Evolutionary conservation across 2,329 filamentous ascomycete species (phyloP), one percentile per base, ranked within the genome.

Genomic region (Curvularia lunata): DNA sequence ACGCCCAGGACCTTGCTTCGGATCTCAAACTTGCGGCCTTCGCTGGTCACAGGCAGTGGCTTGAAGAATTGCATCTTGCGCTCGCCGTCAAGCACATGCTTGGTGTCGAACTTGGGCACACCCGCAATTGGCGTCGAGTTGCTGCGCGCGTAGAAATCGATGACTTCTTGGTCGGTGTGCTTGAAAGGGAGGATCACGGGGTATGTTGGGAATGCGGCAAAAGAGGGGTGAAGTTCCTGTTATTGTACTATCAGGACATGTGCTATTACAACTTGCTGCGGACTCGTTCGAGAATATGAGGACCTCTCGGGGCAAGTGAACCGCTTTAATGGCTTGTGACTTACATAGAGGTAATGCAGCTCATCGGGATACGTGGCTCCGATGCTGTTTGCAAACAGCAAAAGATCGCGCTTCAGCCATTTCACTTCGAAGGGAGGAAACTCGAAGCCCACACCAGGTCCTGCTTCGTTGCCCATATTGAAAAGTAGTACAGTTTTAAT

Each of bases 331-430:
- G 9, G 16, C 10, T 10, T 10, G 19, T 5, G 37, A 73, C 85
- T 59, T 83, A 95, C 92, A 71, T 92, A 97, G 79, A 97, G 88
- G 75, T 94, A 96, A 75, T 97, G 92, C 72, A 97, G 86, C 82
- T 97, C 93, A 68, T 96, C 88, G n/a, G 85, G 84, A 37, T 73
- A 72, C 12, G 86, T 94, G 73, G 85, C 88, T 55, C 93, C 93
- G 75, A 97, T 94, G 80, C 89, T 94, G 78, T 90, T 89, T 68
- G 93, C 92, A 77, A 97, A 97, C 61, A 98, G 87, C 61, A 97
- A 83, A 34, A 88, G 86, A 82, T 97, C 93, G 65, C 93, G 87
- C 85, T 93, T 92, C 69, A 91, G 79, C 93, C 92, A 97, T 68
- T 88, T 85, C 10, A 96, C 91, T 73, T 89, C 85, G 71, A 86